phyloP scores from a whole-genome alignment of 2,329 filamentous ascomycete species.

The Pyricularia grisea region DNA sequence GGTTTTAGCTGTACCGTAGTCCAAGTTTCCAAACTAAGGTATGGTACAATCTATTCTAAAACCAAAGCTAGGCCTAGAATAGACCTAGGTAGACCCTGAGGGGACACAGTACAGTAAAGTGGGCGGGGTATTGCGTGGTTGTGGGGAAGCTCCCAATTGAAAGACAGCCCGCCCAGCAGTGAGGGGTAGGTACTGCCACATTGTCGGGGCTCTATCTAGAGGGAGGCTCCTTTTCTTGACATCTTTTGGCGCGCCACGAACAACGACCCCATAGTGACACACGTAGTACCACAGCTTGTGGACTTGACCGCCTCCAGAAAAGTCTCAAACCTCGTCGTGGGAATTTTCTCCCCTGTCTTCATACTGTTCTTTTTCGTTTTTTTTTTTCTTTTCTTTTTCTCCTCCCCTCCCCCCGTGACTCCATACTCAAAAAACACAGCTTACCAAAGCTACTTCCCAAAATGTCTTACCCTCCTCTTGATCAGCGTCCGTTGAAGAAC shows the following conservation, averaged over 20 bases:
- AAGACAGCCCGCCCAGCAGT: not conserved
- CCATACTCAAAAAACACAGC: not conserved
- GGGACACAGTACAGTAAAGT: not conserved
- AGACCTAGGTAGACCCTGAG: not conserved
- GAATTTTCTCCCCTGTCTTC: too few relatives aligned
- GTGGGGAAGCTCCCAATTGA: not conserved
- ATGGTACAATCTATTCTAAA: too few relatives aligned
- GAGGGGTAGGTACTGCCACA: not conserved
- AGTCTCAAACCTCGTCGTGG: not conserved
- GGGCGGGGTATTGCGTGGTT: not conserved
- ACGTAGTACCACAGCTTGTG: not conserved
- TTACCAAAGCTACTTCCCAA: not conserved
- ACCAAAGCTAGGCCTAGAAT: too few relatives aligned
- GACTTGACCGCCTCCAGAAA: conserved; percentile 1
- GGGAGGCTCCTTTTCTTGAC: not conserved
- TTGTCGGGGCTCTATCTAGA: not conserved
- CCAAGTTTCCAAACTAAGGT: too few relatives aligned
- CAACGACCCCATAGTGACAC: not conserved
- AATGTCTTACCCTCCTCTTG: conserved; percentile 58
- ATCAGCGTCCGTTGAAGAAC: conserved; percentile 79
- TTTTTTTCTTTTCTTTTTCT: not conserved
- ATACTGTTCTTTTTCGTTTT: too few relatives aligned
- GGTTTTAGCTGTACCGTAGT: too few relatives aligned
- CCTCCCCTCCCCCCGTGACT: not conserved
- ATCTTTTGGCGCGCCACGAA: too few relatives aligned